phyloP scores from a whole-genome alignment of 2,329 filamentous ascomycete genomes.

The Diaporthe humulicola region DNA sequence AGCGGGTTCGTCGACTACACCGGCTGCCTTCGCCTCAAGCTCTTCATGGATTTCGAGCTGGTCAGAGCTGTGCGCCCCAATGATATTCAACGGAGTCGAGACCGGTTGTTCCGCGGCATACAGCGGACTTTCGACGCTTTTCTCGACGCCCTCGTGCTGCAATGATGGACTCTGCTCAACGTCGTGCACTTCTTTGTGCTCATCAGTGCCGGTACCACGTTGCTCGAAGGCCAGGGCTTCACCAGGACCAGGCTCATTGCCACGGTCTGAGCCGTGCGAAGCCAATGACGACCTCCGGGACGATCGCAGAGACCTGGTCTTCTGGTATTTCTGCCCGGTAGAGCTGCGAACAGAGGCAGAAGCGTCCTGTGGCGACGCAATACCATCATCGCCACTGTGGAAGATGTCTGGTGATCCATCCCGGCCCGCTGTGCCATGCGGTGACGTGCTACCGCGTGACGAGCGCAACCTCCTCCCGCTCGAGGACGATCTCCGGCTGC shows the following conservation, averaged over 20 bases:
- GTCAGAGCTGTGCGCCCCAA: neutral
- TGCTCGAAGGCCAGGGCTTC: constrained; percentile 8
- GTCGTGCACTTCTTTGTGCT: neutral
- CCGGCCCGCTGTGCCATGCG: neutral
- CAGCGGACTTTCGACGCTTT: neutral
- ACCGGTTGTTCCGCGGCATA: neutral
- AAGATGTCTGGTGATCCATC: constrained; percentile 9
- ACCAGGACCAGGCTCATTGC: neutral
- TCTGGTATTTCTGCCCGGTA: constrained; percentile 37
- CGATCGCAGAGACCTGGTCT: constrained; percentile 22
- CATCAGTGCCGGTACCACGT: neutral
- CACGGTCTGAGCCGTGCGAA: constrained; percentile 7
- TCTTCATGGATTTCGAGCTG: neutral
- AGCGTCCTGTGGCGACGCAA: neutral
- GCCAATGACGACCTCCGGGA: constrained; percentile 28
- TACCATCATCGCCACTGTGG: constrained; percentile 2
- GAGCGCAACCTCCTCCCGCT: constrained; percentile 10
- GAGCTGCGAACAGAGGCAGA: constrained; percentile 16
- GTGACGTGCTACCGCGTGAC: constrained; percentile 10
- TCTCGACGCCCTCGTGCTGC: neutral
- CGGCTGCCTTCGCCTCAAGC: neutral
- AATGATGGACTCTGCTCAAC: neutral
- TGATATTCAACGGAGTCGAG: neutral
- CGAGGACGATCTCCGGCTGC: neutral
- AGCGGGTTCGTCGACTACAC: neutral